phyloP scores from a whole-genome alignment of 768 basidiomycete genomes.

The Galerina marginata region DNA sequence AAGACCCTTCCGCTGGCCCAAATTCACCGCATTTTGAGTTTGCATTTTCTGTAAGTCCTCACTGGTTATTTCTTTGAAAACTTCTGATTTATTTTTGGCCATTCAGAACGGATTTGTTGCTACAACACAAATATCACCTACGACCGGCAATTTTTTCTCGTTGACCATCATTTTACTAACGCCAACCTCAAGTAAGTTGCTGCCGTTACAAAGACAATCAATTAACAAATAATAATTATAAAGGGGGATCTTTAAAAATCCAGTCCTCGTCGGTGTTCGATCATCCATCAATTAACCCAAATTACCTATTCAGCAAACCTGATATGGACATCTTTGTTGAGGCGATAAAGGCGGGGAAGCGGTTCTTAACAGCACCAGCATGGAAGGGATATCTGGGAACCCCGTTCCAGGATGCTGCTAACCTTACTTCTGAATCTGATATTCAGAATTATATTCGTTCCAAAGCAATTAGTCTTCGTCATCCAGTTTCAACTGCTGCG shows the following conservation, averaged over 20 bases:
- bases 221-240: not conserved
- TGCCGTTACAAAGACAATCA: not conserved
- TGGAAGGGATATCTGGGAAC: not conserved
- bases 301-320: slow-evolving; percentile 7
- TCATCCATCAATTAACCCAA: slow-evolving; percentile 5
- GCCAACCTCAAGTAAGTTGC: slow-evolving; percentile 9
- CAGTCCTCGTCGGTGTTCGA: slow-evolving; percentile 24
- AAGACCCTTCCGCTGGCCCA: slow-evolving; percentile 36
- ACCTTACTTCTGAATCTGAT: not conserved
- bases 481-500: not conserved
- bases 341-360: not conserved
- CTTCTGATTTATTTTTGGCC: too few relatives aligned
- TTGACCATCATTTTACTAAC: slow-evolving; percentile 2
- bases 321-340: not conserved
- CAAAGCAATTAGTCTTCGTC: not conserved
- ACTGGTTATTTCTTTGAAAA: not conserved
- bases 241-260: slow-evolving; percentile 7
- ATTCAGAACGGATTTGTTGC: slow-evolving; percentile 3
- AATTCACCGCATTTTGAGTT: slow-evolving; percentile 38
- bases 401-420: not conserved
- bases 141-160: slow-evolving; percentile 3
- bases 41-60: slow-evolving; percentile 27
- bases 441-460: not conserved
- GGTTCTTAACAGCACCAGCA: not conserved
- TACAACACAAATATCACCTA: not conserved